phyloP scores from a whole-genome alignment of 805 yeast genomes.

The Hanseniaspora opuntiae region DNA sequence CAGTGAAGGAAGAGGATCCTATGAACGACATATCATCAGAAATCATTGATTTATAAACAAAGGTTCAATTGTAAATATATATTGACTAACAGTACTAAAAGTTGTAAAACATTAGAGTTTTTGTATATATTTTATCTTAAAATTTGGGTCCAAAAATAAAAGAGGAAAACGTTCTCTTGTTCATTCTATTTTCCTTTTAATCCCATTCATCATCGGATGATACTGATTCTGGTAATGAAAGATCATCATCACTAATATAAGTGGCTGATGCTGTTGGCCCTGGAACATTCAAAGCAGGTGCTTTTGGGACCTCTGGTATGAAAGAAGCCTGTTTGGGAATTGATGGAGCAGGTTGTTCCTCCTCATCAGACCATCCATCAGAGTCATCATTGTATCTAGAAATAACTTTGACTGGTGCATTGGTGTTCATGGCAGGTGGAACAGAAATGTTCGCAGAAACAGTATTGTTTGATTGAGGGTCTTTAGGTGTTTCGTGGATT shows the following conservation, averaged over 20 bases:
- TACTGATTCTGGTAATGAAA: slow-evolving; percentile 27
- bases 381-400: slow-evolving; percentile 5
- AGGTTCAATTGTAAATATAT: background rate
- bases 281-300: background rate
- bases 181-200: background rate
- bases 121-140: background rate
- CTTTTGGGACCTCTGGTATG: slow-evolving; percentile 2
- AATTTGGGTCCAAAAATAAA: too few species aligned
- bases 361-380: slow-evolving; percentile 14
- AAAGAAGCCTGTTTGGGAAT: slow-evolving; percentile 15
- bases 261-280: slow-evolving; percentile 7
- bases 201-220: slow-evolving; percentile 19
- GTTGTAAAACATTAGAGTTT: background rate
- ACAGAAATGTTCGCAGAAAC: background rate
- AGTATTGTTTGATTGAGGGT: slow-evolving; percentile 9
- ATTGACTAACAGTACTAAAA: background rate
- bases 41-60: background rate
- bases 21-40: background rate
- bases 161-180: too few species aligned
- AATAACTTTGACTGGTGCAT: background rate
- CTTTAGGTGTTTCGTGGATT: slow-evolving; percentile 2
- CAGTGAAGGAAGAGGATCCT: slow-evolving; percentile 8
- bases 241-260: slow-evolving; percentile 19
- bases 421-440: slow-evolving; percentile 1
- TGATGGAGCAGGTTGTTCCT: background rate